phyloP scores from a whole-genome alignment of 1,284 basidiomycete species.

The Pascua guehoae region DNA sequence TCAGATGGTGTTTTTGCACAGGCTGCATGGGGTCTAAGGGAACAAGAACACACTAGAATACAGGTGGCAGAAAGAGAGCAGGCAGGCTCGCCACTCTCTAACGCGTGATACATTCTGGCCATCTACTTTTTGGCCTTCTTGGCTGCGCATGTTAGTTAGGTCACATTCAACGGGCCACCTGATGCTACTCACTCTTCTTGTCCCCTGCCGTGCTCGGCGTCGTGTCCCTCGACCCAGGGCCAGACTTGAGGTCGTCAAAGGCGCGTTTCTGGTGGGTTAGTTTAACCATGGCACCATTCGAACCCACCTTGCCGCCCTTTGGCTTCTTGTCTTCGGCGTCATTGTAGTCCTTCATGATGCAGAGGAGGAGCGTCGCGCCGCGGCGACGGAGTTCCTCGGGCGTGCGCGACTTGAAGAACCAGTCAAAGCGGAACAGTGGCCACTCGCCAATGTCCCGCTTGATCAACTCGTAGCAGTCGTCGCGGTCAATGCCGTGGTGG shows the following conservation, averaged over 20 bases:
- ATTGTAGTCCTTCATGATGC: slow-evolving; percentile 81
- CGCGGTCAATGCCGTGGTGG: slow-evolving; percentile 85
- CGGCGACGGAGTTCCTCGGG: slow-evolving; percentile 85
- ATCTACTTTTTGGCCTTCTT: slow-evolving; percentile 37
- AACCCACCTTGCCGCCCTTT: slow-evolving; percentile 31
- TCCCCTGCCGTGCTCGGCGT: slow-evolving; percentile 32
- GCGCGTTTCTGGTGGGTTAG: slow-evolving; percentile 41
- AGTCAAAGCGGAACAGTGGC: slow-evolving; percentile 95
- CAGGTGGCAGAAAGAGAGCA: no score
- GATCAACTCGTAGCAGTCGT: slow-evolving; percentile 92
- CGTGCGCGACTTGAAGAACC: slow-evolving; percentile 96
- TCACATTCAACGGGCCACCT: neutral
- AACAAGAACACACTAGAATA: no score
- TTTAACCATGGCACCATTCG: no score
- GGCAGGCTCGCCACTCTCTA: no score
- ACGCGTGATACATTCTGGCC: neutral
- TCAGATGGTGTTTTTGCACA: no score
- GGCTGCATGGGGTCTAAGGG: no score
- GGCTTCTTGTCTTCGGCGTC: slow-evolving; percentile 56
- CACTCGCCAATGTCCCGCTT: slow-evolving; percentile 95
- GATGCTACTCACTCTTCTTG: slow-evolving; percentile 18
- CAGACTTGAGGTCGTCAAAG: slow-evolving; percentile 49
- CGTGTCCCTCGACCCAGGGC: slow-evolving; percentile 36
- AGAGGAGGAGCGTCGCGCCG: slow-evolving; percentile 80
- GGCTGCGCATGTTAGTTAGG: slow-evolving; percentile 15